Evolutionary conservation across 139 green algal species (phyloP).

Genomic region (Astrephomene gubernaculifera): DNA sequence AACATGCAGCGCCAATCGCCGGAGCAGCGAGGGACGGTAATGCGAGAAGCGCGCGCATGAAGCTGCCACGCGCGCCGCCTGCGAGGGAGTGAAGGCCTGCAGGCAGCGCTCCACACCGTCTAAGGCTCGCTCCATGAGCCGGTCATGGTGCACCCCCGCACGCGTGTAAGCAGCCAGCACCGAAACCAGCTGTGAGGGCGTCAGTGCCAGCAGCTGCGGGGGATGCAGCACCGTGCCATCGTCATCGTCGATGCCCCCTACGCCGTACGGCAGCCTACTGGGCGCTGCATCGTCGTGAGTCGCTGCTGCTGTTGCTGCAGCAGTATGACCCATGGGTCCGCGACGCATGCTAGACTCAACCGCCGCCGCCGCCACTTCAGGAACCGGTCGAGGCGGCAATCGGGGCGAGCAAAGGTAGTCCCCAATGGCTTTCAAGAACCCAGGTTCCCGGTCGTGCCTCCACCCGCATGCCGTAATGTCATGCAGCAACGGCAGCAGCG

Average conservation of each 20-base stretch:
- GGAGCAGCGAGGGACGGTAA: constrained; percentile 9
- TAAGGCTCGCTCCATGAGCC: constrained; percentile 3
- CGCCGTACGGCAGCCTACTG: too few species aligned
- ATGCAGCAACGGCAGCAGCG: constrained; percentile 10
- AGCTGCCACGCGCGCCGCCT: constrained; percentile 17
- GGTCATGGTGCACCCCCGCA: background rate
- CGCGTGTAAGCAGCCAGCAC: background rate
- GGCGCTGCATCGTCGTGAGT: too few species aligned
- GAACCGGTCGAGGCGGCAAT: too few species aligned
- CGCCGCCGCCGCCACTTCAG: background rate
- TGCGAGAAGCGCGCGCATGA: background rate
- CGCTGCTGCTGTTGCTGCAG: background rate
- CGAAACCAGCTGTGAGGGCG: background rate
- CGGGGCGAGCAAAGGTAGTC: background rate
- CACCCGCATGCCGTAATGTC: constrained; percentile 7
- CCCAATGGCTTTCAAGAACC: background rate
- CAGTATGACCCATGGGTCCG: background rate
- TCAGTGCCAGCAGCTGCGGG: constrained; percentile 1
- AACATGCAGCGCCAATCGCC: constrained; percentile 27
- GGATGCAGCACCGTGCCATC: background rate
- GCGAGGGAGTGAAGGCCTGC: background rate
- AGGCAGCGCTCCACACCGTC: constrained; percentile 8
- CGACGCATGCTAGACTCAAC: background rate
- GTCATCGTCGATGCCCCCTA: background rate
- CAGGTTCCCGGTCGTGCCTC: background rate